These are phyloP conservation scores for Hydrangea macrophylla DNA, from an alignment of 148 eudicot genomes.

Conservation along the genomic window DNA sequence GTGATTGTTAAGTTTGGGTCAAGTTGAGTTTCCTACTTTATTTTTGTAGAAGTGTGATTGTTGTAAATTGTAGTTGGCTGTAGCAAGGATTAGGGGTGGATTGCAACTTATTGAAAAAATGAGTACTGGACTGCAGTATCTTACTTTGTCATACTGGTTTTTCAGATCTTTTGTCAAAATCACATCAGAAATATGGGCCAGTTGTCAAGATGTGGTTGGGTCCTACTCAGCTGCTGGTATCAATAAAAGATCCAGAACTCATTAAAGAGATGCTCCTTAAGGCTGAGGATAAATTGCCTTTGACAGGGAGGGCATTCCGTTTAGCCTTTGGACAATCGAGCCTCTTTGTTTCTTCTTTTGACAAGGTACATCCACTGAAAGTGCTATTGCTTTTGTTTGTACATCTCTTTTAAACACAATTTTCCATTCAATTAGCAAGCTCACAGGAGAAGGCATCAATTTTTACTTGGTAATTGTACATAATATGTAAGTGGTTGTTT, in stretches of 20 bases:
- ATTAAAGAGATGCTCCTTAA: conserved; percentile 43
- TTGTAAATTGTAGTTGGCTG: background rate
- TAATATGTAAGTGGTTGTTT: too few relatives aligned
- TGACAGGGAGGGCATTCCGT: conserved; percentile 46
- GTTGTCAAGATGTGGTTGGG: conserved; percentile 51
- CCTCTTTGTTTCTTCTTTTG: conserved; percentile 49
- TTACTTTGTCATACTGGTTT: conserved; percentile 9
- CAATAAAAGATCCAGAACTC: conserved; percentile 39
- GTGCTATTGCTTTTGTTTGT: too few relatives aligned
- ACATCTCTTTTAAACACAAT: too few relatives aligned
- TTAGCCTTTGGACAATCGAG: conserved; percentile 51
- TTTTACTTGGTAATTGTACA: background rate
- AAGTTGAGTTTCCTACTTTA: background rate
- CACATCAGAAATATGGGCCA: conserved; percentile 47
- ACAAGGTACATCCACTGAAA: conserved; percentile 24
- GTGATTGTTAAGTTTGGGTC: background rate
- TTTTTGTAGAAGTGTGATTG: background rate
- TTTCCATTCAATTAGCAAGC: background rate
- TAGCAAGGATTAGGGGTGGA: background rate
- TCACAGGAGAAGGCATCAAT: background rate
- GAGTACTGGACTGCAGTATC: background rate
- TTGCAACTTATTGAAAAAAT: too few relatives aligned
- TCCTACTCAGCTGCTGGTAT: conserved; percentile 51
- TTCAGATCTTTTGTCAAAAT: conserved; percentile 40
- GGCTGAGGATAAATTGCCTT: conserved; percentile 53